Base-by-base conservation (phyloP, 1,284 basidiomycete genomes). In the Coniferiporia weirii region DNA sequence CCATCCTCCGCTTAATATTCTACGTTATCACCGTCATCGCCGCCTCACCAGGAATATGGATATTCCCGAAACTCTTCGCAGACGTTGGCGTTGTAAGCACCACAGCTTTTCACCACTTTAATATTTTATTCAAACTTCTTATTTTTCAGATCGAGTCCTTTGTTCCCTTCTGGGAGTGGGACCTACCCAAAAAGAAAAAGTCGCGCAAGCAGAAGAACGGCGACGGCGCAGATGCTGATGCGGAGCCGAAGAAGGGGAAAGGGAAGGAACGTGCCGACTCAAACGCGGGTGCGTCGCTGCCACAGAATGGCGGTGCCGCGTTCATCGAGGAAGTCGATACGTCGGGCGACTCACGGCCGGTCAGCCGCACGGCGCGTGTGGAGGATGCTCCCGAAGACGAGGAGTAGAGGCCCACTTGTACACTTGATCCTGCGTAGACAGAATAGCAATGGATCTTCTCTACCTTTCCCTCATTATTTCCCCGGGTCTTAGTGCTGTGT, bases 31-130 rank as follows among this genome's bases (percentile, higher is more conserved):
- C 96, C n/a, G 73, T 95, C 65, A 75, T 99, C 65, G 84, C 85
- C 52, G 86, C 85, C 34, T 85, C 87, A 60, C 94, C 94, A 15
- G 97, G 96, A 38, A 97, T 99, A 62, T 99, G 96, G 96, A 90
- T 99, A 77, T 99, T 98, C 80, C 96, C 97, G 0, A 93, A 98
- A 71, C 77, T 99, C 50, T 99, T 99, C 68, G 96, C 96, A 36
- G 96, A 99, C 70, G 97, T 99, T 59, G 96, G 97, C 72, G 97
- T 99, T 71, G 96, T 98, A 69, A 76, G 95, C 87, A 9, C 17
- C 49, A 36, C 13, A 2, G 64, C 34, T 49, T 36, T 38, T 61
- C 63, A 27, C 56, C 61, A 59, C 57, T 45, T 32, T 45, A 1
- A 17, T 15, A 15, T 6, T 9, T 22, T 40, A 34, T 34, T 34